These are phyloP conservation scores for Cicer bijugum DNA, from an alignment of 306 rosid species.

Conservation along the genomic window DNA sequence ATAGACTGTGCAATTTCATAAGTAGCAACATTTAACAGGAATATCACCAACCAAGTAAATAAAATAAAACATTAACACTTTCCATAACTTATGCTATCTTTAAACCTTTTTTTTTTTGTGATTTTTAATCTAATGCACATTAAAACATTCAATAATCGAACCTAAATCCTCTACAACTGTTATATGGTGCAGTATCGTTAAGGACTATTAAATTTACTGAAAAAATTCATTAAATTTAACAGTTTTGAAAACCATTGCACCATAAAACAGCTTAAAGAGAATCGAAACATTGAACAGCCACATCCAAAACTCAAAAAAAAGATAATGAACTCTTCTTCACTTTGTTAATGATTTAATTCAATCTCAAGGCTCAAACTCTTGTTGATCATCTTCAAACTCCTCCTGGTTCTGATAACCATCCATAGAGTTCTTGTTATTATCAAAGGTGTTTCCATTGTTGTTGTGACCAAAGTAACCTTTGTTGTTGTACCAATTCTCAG, in stretches of 20 bases:
- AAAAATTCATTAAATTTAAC: too few relatives aligned
- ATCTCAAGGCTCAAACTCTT: conserved; percentile 68
- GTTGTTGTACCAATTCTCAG: conserved; percentile 56
- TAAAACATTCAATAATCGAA: conserved; percentile 44
- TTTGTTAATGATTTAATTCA: conserved; percentile 33
- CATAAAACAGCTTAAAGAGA: too few relatives aligned
- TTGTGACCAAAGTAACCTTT: conserved; percentile 57
- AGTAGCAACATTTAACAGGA: conserved; percentile 44
- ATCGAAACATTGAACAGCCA: background rate
- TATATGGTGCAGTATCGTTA: too few relatives aligned
- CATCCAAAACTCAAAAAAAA: conserved; percentile 20
- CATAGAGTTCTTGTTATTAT: conserved; percentile 52
- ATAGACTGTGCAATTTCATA: conserved; percentile 39
- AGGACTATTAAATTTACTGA: too few relatives aligned
- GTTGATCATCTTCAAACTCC: conserved; percentile 58
- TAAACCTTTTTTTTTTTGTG: conserved; percentile 7
- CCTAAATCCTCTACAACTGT: background rate
- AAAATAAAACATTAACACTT: conserved; percentile 18
- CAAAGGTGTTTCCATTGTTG: conserved; percentile 49
- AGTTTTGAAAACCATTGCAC: too few relatives aligned
- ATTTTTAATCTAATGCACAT: conserved; percentile 44
- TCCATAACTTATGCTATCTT: conserved; percentile 42
- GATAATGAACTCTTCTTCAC: conserved; percentile 45
- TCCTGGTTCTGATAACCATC: conserved; percentile 67
- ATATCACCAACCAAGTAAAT: conserved; percentile 21